Evolutionary conservation across 2,329 filamentous ascomycete genomes (phyloP), one percentile per base, ranked within the genome.

Genomic region (Pseudogymnoascus sp.): DNA sequence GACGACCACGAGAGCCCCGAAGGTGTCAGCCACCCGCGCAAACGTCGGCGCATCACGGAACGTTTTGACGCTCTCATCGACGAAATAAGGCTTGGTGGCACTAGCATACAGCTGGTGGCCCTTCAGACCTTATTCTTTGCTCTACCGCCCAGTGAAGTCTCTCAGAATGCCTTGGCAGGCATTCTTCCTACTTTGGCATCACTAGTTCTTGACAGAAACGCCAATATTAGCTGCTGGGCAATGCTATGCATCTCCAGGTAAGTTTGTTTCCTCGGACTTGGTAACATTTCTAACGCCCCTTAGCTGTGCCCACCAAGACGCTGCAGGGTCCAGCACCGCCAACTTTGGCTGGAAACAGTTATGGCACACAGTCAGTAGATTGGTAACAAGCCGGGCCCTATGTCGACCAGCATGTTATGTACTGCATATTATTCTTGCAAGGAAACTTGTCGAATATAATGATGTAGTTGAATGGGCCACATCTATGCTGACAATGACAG

Each of bases 231-330:
- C 6, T 90, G 87, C 0, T 99, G 94, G 94, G 88, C 91, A 15
- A 85, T 96, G 78, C 74, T 97, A 60, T 88, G 87, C n/a, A 84
- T 91, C 71, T 80, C 90, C 65, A 90, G 89, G 91, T 92, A 77
- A 71, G 81, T 74, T 35, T 35, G 15, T 55, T 55, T 55, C 29
- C 15, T 8, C 10, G 7, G 29, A 29, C n/a, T 8, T 17, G 4
- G 15, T 35, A 33, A 17, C n/a, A 9, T 55, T 55, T 33, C 48
- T 55, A 15, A 55, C 29, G 29, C 2, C 6, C 29, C 3, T 4
- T 65, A 83, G 80, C 67, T 79, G 82, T 68, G 77, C 80, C 31
- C 68, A 76, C 55, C 78, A 82, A 66, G 65, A 67, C 29, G 65
- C 68, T 33, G 9, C 29, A 17, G 48, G 35, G 8, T 55, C 58